phyloP scores from a whole-genome alignment of 2,329 filamentous ascomycete species.

The Colletotrichum sojae region DNA sequence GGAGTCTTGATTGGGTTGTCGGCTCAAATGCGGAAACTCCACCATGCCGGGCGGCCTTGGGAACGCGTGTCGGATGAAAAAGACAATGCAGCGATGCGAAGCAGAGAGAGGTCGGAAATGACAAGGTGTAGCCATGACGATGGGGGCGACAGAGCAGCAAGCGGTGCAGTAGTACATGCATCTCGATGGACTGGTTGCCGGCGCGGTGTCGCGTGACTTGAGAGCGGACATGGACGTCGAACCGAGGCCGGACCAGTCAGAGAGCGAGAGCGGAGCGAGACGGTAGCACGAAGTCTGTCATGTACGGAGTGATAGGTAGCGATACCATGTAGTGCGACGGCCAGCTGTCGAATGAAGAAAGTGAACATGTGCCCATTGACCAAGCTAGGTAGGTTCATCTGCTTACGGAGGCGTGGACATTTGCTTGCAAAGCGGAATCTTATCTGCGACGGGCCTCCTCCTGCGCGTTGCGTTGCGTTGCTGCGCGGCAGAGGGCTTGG shows the following conservation, averaged over 20 bases:
- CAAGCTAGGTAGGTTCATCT: slow-evolving; percentile 34
- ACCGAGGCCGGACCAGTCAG: slow-evolving; percentile 23
- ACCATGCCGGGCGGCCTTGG: neutral
- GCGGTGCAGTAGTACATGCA: slow-evolving; percentile 7
- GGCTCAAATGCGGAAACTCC: neutral
- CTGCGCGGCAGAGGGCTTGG: slow-evolving; percentile 2
- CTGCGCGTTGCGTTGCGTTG: neutral
- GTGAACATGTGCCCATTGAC: slow-evolving; percentile 35
- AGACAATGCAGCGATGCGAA: neutral
- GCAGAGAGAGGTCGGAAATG: neutral
- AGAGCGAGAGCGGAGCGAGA: neutral
- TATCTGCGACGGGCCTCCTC: slow-evolving; percentile 28
- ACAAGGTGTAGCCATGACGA: neutral
- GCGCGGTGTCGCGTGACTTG: slow-evolving; percentile 15
- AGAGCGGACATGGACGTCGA: slow-evolving; percentile 17
- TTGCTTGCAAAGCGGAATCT: neutral
- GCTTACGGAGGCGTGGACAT: slow-evolving; percentile 29
- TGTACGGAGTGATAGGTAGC: neutral
- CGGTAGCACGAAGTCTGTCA: slow-evolving; percentile 8
- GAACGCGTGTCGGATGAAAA: neutral
- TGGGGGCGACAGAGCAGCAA: neutral
- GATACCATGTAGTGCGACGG: slow-evolving; percentile 20
- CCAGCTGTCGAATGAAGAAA: slow-evolving; percentile 31
- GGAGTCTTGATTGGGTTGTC: neutral
- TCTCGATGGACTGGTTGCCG: slow-evolving; percentile 6